Conservation (phyloP, 2,329 filamentous ascomycete genomes). For the Metarhizium brunneum region DNA sequence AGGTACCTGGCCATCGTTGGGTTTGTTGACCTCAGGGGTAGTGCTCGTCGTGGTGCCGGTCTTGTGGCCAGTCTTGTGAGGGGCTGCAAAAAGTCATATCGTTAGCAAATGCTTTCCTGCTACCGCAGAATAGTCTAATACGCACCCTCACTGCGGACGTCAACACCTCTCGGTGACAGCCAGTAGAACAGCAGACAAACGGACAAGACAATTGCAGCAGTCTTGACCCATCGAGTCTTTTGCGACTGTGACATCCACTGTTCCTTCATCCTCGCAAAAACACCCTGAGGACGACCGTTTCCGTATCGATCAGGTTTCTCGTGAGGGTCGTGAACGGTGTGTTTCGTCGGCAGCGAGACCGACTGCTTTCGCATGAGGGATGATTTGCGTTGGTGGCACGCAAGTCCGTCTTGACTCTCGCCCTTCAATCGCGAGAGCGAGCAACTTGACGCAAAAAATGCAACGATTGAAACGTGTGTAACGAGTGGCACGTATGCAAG, state of each 20-base stretch:
- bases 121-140: background rate
- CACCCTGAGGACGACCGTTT: slow-evolving; percentile 34
- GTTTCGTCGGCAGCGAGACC: slow-evolving; percentile 52
- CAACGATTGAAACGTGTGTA: slow-evolving; percentile 11
- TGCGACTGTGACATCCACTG: slow-evolving; percentile 55
- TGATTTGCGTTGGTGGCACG: background rate
- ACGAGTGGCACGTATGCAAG: slow-evolving; percentile 17
- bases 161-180: slow-evolving; percentile 48
- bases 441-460: background rate
- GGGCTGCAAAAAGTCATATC: background rate
- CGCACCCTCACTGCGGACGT: slow-evolving; percentile 40
- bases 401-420: background rate
- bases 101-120: background rate
- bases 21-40: background rate
- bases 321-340: slow-evolving; percentile 50
- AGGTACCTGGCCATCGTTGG: slow-evolving; percentile 39
- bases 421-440: background rate
- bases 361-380: slow-evolving; percentile 55
- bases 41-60: background rate
- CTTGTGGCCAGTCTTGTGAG: slow-evolving; percentile 5
- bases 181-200: slow-evolving; percentile 55
- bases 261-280: slow-evolving; percentile 47
- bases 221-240: slow-evolving; percentile 57
- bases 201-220: slow-evolving; percentile 50
- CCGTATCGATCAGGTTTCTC: slow-evolving; percentile 57